These are phyloP conservation scores for Carex parvula DNA, from an alignment of 176 grass and related monocot genomes.

Conservation along the genomic window DNA sequence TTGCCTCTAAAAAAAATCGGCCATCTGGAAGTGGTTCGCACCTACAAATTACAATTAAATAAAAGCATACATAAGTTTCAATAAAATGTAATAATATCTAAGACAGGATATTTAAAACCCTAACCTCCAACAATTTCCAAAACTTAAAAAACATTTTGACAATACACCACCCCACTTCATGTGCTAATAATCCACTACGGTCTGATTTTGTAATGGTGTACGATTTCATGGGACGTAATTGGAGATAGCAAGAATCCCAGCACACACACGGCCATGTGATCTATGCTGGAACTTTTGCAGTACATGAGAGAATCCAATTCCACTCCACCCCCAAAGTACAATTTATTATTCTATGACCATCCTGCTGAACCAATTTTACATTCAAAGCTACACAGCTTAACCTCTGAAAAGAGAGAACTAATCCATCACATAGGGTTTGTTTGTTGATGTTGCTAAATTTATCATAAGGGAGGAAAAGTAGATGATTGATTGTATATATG, in stretches of 20 bases:
- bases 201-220: not conserved
- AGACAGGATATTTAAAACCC: constrained; percentile 15
- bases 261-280: not conserved
- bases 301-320: not conserved
- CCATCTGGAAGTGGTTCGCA: constrained; percentile 96
- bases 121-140: not conserved
- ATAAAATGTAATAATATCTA: constrained; percentile 16
- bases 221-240: not conserved
- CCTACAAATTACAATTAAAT: constrained; percentile 43
- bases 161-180: not conserved
- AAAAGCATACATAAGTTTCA: constrained; percentile 19
- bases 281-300: not conserved
- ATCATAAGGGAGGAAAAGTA: not conserved
- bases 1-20: constrained; percentile 89
- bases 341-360: not conserved
- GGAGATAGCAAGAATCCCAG: not conserved
- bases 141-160: not conserved
- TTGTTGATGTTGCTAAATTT: not conserved
- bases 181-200: not conserved
- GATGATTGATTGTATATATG: not conserved
- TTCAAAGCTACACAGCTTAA: not conserved
- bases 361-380: not conserved
- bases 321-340: not conserved
- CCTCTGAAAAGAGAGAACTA: not conserved
- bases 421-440: not conserved